These are phyloP conservation scores for Taphrina deformans DNA, from an alignment of 1,139 yeast genomes.

Conservation along the genomic window DNA sequence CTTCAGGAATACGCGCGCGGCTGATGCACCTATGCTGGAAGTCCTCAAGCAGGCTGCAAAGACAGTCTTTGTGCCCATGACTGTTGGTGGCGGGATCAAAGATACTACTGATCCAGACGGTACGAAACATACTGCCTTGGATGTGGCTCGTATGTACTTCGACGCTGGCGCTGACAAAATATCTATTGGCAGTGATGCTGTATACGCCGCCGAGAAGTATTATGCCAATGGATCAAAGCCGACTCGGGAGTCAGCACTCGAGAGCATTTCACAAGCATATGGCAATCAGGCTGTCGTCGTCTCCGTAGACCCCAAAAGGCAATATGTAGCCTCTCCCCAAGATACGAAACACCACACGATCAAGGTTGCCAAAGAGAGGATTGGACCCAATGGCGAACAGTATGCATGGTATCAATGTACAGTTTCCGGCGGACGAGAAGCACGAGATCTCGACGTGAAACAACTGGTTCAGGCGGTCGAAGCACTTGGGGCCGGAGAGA, in stretches of 20 bases:
- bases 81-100: slow-evolving; percentile 96
- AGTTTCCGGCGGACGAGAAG: slow-evolving; percentile 90
- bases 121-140: slow-evolving; percentile 71
- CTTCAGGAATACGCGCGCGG: slow-evolving; percentile 86
- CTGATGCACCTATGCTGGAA: slow-evolving; percentile 91
- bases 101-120: slow-evolving; percentile 85
- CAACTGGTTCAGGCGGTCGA: slow-evolving; percentile 88
- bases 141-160: slow-evolving; percentile 87
- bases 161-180: slow-evolving; percentile 97
- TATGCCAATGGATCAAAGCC: slow-evolving; percentile 59
- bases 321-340: slow-evolving; percentile 62
- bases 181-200: slow-evolving; percentile 97
- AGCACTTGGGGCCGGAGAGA: slow-evolving; percentile 94
- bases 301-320: slow-evolving; percentile 92
- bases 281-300: slow-evolving; percentile 97
- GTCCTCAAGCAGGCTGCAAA: slow-evolving; percentile 80
- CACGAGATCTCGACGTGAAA: slow-evolving; percentile 84
- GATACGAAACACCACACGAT: slow-evolving; percentile 63
- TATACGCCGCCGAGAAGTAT: slow-evolving; percentile 77
- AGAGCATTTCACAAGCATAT: slow-evolving; percentile 83
- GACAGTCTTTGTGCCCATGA: slow-evolving; percentile 89
- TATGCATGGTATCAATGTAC: slow-evolving; percentile 95
- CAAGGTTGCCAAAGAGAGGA: slow-evolving; percentile 49
- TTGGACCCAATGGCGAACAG: slow-evolving; percentile 82
- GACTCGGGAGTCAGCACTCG: slow-evolving; percentile 81